These are phyloP conservation scores for Lindgomyces ingoldianus DNA, from an alignment of 495 filamentous ascomycete genomes.

Conservation along the genomic window DNA sequence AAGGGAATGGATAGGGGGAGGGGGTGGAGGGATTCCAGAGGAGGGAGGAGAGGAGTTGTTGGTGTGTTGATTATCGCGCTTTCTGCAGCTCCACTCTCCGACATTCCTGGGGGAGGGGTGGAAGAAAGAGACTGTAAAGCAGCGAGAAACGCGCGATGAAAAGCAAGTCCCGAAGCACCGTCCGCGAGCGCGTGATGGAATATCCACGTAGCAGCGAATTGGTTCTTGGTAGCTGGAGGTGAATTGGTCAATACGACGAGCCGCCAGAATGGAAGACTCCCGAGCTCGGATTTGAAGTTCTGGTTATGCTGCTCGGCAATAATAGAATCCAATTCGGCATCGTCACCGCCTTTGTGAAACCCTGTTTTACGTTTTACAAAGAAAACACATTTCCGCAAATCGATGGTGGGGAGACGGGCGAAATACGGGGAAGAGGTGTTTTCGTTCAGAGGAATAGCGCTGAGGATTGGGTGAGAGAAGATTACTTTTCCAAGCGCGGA, in stretches of 20 bases:
- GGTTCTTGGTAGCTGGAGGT: background rate
- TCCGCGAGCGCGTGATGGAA: constrained; percentile 31
- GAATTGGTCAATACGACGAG: constrained; percentile 42
- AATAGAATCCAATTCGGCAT: constrained; percentile 46
- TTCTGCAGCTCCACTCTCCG: background rate
- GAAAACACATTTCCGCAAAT: constrained; percentile 45
- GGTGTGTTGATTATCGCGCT: constrained; percentile 3
- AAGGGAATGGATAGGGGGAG: constrained; percentile 41
- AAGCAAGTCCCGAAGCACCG: constrained; percentile 46
- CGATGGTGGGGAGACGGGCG: constrained; percentile 49
- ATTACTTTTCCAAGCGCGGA: constrained; percentile 47
- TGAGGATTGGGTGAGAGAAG: constrained; percentile 48
- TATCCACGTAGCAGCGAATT: constrained; percentile 32
- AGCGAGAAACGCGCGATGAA: constrained; percentile 47
- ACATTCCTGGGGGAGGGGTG: too few relatives aligned
- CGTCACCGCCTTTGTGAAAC: constrained; percentile 18
- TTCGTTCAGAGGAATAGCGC: constrained; percentile 49
- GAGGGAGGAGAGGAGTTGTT: constrained; percentile 12
- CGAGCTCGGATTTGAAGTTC: constrained; percentile 35
- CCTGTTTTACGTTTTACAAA: constrained; percentile 40
- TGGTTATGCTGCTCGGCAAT: constrained; percentile 47
- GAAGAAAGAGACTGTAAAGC: constrained; percentile 36
- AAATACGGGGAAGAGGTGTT: constrained; percentile 45
- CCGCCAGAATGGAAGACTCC: constrained; percentile 47
- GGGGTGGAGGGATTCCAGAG: constrained; percentile 24